Percentiles rank a stretch among this genome's conserved stretches.
These are phyloP conservation scores for Hypoxylon rickii DNA, from an alignment of 495 filamentous ascomycete genomes.

Conservation along the genomic window DNA sequence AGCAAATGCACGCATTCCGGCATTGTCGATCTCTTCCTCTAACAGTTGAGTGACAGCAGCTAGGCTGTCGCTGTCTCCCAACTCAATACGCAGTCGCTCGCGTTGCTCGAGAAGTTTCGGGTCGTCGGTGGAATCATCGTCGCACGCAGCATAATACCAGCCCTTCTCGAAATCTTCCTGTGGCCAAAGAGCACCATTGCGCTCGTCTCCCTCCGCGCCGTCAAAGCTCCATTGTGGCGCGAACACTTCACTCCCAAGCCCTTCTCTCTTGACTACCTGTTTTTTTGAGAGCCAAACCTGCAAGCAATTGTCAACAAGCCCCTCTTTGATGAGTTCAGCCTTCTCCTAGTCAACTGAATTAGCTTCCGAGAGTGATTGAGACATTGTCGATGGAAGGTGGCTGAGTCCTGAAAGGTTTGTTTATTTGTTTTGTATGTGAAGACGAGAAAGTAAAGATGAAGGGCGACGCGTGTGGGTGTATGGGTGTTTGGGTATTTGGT, in stretches of 20 bases:
- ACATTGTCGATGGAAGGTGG: neutral
- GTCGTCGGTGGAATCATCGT: constrained; percentile 4
- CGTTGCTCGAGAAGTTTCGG: neutral
- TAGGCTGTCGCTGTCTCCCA: neutral
- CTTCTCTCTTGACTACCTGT: neutral
- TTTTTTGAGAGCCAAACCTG: constrained; percentile 15
- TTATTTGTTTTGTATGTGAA: too few relatives aligned
- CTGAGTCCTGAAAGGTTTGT: too few relatives aligned
- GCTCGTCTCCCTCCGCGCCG: neutral
- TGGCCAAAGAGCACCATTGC: neutral
- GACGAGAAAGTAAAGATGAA: too few relatives aligned
- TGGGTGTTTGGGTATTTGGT: too few relatives aligned
- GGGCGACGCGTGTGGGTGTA: too few relatives aligned
- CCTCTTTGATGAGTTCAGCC: constrained; percentile 16
- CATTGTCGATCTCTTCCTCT: constrained; percentile 25
- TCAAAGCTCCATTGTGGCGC: neutral
- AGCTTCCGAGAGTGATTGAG: constrained; percentile 1
- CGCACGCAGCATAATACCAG: constrained; percentile 9
- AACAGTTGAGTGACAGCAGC: constrained; percentile 10
- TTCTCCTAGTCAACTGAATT: constrained; percentile 8
- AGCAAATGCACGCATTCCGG: constrained; percentile 6
- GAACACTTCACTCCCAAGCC: too few relatives aligned
- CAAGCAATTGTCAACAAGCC: constrained; percentile 19
- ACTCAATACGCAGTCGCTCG: neutral
- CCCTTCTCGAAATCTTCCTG: neutral